Evolutionary conservation across 2,329 filamentous ascomycete species (phyloP), one percentile per base, ranked within the genome.

Genomic region (Dendryphion nanum): DNA sequence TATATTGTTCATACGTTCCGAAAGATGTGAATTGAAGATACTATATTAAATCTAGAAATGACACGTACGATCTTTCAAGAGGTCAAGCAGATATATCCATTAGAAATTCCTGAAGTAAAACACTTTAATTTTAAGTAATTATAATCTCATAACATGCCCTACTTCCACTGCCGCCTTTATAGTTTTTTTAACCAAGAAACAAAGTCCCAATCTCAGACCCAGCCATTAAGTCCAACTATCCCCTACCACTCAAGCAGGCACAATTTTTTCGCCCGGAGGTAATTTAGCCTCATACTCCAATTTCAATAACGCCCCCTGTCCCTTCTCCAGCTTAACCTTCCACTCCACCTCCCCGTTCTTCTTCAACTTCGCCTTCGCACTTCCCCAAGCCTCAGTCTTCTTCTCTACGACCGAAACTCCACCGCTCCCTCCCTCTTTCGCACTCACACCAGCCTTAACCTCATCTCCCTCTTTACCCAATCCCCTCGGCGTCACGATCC

Each of bases 201-300:
- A n/a, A n/a, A n/a, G n/a, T n/a, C n/a, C n/a, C n/a, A n/a, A n/a
- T n/a, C n/a, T n/a, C n/a, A n/a, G n/a, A n/a, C n/a, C n/a, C n/a
- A n/a, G n/a, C n/a, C 23, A 2, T n/a, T 26, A n/a, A 26, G 10
- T 26, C 23, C n/a, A 26, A 8, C 3, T 10, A 3, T 10, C 23
- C n/a, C 23, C 23, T 26, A 26, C 23, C 10, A 15, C 21, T 46
- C 24, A 47, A 15, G 44, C 47, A 30, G 47, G 38, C 18, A 45
- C 40, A 33, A 72, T 67, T 5, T 47, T 57, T 44, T 80, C 76
- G 6, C 73, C 74, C 13, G 61, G 61, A 1, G 82, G 82, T 48
- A 78, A 68, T 16, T 71, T 72, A 14, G 82, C 74, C 42, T 78
- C 74, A 61, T 85, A 86, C 64, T 82, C 79, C 42, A 86, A 55